Evolutionary conservation across 2,329 filamentous ascomycete genomes (phyloP).

Genomic region (Ramularia endophylla): DNA sequence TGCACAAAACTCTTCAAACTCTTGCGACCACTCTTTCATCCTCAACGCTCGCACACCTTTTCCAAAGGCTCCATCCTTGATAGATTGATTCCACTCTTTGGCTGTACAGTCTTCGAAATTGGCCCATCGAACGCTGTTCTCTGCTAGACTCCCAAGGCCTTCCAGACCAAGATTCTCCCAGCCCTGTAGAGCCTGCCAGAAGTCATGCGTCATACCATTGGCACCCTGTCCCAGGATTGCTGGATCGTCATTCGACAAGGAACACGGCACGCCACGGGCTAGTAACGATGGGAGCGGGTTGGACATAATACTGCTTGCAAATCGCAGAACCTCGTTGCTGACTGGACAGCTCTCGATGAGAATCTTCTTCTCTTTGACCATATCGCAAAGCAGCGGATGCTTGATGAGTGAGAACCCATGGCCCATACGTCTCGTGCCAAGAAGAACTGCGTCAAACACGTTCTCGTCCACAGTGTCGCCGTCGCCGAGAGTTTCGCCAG

Average conservation of each 20-base stretch:
- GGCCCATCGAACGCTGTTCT: conserved; percentile 89
- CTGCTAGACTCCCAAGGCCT: conserved; percentile 77
- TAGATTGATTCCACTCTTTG: conserved; percentile 64
- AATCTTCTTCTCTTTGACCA: conserved; percentile 83
- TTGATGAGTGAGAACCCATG: conserved; percentile 86
- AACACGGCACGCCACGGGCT: conserved; percentile 75
- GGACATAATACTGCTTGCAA: conserved; percentile 68
- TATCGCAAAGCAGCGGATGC: conserved; percentile 81
- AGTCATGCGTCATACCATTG: conserved; percentile 82
- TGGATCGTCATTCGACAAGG: conserved; percentile 85
- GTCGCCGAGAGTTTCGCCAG: conserved; percentile 78
- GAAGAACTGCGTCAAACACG: conserved; percentile 79
- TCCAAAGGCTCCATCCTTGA: conserved; percentile 69
- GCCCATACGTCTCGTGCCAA: conserved; percentile 83
- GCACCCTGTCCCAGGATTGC: conserved; percentile 79
- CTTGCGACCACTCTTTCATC: conserved; percentile 69
- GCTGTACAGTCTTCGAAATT: conserved; percentile 74
- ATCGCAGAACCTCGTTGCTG: conserved; percentile 77
- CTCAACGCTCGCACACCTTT: conserved; percentile 63
- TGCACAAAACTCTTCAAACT: conserved; percentile 86
- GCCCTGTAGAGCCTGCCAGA: conserved; percentile 87
- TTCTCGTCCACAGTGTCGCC: conserved; percentile 74
- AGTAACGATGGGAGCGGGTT: conserved; percentile 81
- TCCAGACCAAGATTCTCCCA: conserved; percentile 88
- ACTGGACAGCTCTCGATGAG: conserved; percentile 87